Conservation (phyloP, 352 stramenopile species). For the Aphanomyces astaci region DNA sequence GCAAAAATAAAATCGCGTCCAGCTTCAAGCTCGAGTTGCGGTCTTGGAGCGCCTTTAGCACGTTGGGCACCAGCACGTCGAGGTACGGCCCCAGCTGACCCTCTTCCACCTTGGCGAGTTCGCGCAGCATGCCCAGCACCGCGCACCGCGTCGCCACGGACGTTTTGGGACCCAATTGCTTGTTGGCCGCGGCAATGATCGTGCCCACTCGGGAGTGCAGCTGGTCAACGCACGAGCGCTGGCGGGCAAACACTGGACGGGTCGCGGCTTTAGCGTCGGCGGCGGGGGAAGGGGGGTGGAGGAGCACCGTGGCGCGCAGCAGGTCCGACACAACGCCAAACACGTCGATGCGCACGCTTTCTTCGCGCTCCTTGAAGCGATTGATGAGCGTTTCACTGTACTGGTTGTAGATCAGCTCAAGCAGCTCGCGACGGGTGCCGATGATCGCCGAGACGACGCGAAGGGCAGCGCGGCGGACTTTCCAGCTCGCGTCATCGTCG, state of each 20-base stretch:
- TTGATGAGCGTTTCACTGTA: conserved; percentile 78
- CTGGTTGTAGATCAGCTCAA: conserved; percentile 78
- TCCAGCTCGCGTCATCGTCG: conserved; percentile 95
- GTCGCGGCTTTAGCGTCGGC: conserved; percentile 34
- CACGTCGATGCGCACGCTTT: conserved; percentile 97
- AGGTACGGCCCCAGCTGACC: conserved; percentile 68
- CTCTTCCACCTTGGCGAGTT: conserved; percentile 68
- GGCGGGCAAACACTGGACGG: conserved; percentile 30
- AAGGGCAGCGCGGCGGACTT: conserved; percentile 89
- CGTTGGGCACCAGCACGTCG: conserved; percentile 64
- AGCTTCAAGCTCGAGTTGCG: conserved; percentile 94
- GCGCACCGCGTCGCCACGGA: conserved; percentile 72
- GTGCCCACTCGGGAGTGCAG: conserved; percentile 57
- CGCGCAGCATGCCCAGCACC: conserved; percentile 76
- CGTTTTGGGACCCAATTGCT: conserved; percentile 68
- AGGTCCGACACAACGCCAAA: conserved; percentile 93
- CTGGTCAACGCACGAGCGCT: conserved; percentile 35
- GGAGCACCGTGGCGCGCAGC: conserved; percentile 52
- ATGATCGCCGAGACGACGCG: conserved; percentile 92
- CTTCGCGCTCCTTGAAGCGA: conserved; percentile 95
- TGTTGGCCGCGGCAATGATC: conserved; percentile 68
- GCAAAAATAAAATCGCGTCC: conserved; percentile 91
- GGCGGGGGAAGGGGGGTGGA: background rate
- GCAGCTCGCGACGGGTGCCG: conserved; percentile 72
- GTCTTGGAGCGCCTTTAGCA: conserved; percentile 80